Evolutionary conservation across 176 grass and related monocot genomes (phyloP).

Genomic region (Raddia guianensis): DNA sequence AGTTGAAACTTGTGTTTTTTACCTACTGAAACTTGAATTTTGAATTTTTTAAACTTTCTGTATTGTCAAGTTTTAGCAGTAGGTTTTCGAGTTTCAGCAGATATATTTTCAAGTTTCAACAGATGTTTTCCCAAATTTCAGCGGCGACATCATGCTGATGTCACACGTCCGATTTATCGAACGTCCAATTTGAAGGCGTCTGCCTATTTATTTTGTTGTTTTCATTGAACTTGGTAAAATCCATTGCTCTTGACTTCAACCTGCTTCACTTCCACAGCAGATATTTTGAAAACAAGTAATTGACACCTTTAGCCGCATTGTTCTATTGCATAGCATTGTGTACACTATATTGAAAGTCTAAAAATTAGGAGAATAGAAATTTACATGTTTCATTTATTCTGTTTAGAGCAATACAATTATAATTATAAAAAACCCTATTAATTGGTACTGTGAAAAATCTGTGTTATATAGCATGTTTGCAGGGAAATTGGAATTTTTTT

Average conservation of each 20-base stretch:
- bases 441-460: background rate
- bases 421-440: background rate
- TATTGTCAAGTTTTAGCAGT: too few relatives aligned
- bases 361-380: background rate
- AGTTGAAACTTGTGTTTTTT: too few relatives aligned
- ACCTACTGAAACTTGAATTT: too few relatives aligned
- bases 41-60: too few relatives aligned
- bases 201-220: background rate
- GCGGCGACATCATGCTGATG: too few relatives aligned
- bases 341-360: background rate
- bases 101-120: too few relatives aligned
- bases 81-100: too few relatives aligned
- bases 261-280: background rate
- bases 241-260: background rate
- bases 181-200: too few relatives aligned
- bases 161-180: too few relatives aligned
- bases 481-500: background rate
- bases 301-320: background rate
- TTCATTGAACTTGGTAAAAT: background rate
- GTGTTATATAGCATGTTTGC: background rate
- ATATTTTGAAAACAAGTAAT: background rate
- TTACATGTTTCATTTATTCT: background rate
- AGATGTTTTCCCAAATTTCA: too few relatives aligned
- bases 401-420: background rate
- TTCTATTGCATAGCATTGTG: background rate